These are phyloP conservation scores for Xylaria acuta DNA, from an alignment of 495 filamentous ascomycete genomes.

Conservation along the genomic window DNA sequence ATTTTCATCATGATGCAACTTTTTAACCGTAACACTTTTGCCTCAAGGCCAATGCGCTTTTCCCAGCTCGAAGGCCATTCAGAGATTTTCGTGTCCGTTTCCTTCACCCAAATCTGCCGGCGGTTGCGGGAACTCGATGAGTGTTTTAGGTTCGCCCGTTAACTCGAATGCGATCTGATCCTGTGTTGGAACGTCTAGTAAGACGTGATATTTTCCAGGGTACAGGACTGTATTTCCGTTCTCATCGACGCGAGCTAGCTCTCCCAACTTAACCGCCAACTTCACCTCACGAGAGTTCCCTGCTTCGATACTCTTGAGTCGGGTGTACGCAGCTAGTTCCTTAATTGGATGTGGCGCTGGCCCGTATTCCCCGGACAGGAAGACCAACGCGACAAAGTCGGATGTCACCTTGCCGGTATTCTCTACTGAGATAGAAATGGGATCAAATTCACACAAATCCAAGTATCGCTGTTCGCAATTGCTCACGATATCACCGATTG, in stretches of 20 bases:
- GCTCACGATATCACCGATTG: constrained; percentile 39
- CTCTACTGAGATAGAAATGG: constrained; percentile 39
- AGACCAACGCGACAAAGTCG: constrained; percentile 61
- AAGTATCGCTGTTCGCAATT: constrained; percentile 43
- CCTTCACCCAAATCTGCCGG: constrained; percentile 36
- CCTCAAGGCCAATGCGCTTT: not conserved
- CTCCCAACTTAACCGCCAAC: constrained; percentile 62
- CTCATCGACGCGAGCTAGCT: constrained; percentile 63
- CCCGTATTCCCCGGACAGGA: constrained; percentile 59
- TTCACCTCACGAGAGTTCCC: constrained; percentile 50
- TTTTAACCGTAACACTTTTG: no score
- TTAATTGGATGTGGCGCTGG: constrained; percentile 65
- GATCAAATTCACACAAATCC: constrained; percentile 55
- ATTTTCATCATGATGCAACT: not conserved
- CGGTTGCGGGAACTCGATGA: constrained; percentile 39
- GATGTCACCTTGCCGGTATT: constrained; percentile 63
- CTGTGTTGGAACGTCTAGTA: constrained; percentile 58
- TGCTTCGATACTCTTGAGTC: constrained; percentile 55
- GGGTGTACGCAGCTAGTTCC: constrained; percentile 61
- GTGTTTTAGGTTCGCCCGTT: constrained; percentile 42
- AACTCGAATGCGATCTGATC: constrained; percentile 49
- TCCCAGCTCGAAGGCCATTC: not conserved
- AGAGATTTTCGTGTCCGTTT: constrained; percentile 35
- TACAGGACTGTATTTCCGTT: constrained; percentile 67
- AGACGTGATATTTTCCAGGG: constrained; percentile 67